Base-by-base conservation (phyloP, 148 eudicot species). In the Silene conica region DNA sequence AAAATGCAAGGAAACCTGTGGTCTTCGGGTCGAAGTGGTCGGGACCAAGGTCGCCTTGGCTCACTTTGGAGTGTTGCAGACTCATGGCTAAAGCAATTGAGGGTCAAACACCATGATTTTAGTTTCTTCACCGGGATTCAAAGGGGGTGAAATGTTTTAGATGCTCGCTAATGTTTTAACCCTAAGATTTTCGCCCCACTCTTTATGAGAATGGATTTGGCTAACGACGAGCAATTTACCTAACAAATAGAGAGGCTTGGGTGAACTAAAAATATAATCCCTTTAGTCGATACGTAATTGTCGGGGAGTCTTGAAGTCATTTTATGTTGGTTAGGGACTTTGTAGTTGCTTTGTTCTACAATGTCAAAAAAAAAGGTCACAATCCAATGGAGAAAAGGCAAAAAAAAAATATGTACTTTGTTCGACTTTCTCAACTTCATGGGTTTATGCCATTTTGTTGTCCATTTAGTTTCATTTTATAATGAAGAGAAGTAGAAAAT, bases 51-150 rank as follows among this genome's bases (percentile, higher is more conserved):
- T 62, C 82, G 84, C 69, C 72, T 91, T n/a, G 80, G 74, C 56
- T 88, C 98, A 18, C 88, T 91, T 9, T 76, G 82, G 63, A 88
- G 95, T 69, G 97, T 89, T n/a, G 97, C 97, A 0, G 97, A 94
- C 86, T 94, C 98, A 3, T 94, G 98, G 98, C 86, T 94, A 61
- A 94, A 92, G 86, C 97, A 94, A 72, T 73, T 94, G 14, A 71
- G 86, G 80, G 98, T 91, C 83, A 89, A 91, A 67, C 98, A 94
- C 80, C 98, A 89, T 76, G 98, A 94, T 82, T 94, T 91, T 76
- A 88, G 87, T 83, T 88, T 82, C 89, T 94, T 94, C 87, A 85
- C 81, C 13, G 93, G 98, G 79, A 76, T 69, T 74, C 85, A 93
- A 63, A 87, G 73, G 80, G 92, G 93, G 74, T 90, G 81, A 86